These are phyloP conservation scores for Cupressus sempervirens DNA, from an alignment of 75 land plant genomes.

Conservation along the genomic window DNA sequence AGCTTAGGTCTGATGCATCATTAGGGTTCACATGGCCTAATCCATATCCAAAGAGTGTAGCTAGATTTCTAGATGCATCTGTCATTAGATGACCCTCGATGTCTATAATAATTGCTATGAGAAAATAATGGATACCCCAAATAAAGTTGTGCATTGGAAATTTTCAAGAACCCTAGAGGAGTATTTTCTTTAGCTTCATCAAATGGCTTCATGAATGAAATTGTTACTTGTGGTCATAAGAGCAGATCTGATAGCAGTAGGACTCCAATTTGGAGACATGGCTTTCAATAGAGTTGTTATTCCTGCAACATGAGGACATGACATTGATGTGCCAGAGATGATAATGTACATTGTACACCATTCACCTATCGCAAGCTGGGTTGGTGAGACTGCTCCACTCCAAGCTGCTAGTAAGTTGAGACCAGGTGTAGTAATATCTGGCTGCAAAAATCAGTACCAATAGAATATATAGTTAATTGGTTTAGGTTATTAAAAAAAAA, in stretches of 20 bases:
- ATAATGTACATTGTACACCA: constrained; percentile 55
- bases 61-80: constrained; percentile 18
- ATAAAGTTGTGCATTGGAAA: background rate
- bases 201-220: background rate
- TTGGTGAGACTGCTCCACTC: constrained; percentile 45
- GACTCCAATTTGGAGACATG: constrained; percentile 65
- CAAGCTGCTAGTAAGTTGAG: constrained; percentile 82
- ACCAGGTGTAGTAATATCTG: constrained; percentile 74
- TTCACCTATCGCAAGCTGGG: constrained; percentile 37
- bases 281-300: constrained; percentile 54
- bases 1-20: constrained; percentile 31
- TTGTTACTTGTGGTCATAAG: constrained; percentile 67
- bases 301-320: constrained; percentile 72
- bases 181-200: background rate
- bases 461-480: background rate
- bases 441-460: constrained; percentile 22
- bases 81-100: constrained; percentile 26
- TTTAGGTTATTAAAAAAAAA: background rate
- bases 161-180: background rate
- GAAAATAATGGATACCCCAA: background rate
- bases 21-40: constrained; percentile 34
- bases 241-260: constrained; percentile 74
- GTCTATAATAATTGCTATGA: constrained; percentile 24
- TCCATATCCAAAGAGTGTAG: constrained; percentile 32
- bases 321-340: constrained; percentile 82